Evolutionary conservation across 495 filamentous ascomycete genomes (phyloP).

Genomic region (Glutinoglossum americanum): DNA sequence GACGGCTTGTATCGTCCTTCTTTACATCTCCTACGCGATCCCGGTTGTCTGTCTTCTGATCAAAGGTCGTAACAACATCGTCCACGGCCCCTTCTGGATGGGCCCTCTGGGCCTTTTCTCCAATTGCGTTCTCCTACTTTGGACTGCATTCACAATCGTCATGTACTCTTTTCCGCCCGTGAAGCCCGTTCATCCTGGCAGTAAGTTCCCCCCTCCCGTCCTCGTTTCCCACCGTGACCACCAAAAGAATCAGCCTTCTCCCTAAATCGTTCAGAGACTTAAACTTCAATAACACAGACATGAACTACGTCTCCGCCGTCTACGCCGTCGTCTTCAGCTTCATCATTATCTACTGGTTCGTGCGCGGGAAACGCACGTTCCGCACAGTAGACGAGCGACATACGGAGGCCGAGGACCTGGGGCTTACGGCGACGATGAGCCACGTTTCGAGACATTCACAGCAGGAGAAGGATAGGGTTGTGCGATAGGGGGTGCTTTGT

Average conservation of each 20-base stretch:
- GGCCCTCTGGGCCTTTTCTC: slow-evolving; percentile 20
- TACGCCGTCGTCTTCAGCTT: slow-evolving; percentile 25
- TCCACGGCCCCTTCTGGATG: slow-evolving; percentile 30
- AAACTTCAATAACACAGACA: slow-evolving; percentile 22
- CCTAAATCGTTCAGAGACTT: too few species aligned
- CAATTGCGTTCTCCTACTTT: slow-evolving; percentile 26
- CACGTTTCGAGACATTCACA: neutral
- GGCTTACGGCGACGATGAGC: neutral
- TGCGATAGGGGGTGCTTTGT: too few species aligned
- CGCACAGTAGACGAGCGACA: slow-evolving; percentile 14
- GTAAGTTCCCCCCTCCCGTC: slow-evolving; percentile 12
- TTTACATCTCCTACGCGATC: slow-evolving; percentile 31
- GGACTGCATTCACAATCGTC: slow-evolving; percentile 30
- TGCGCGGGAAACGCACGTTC: slow-evolving; percentile 22
- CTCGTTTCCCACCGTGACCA: neutral
- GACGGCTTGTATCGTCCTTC: slow-evolving; percentile 27
- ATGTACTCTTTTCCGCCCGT: slow-evolving; percentile 30
- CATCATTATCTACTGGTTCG: slow-evolving; percentile 24
- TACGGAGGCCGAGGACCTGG: slow-evolving; percentile 6
- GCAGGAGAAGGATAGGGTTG: neutral
- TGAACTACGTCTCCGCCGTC: slow-evolving; percentile 35
- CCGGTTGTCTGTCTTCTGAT: slow-evolving; percentile 27
- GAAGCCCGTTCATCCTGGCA: slow-evolving; percentile 19
- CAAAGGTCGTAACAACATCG: slow-evolving; percentile 28
- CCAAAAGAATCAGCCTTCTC: too few species aligned